These are phyloP conservation scores for Teunomyces barrocoloradensis DNA, from an alignment of 805 yeast genomes.

Conservation along the genomic window DNA sequence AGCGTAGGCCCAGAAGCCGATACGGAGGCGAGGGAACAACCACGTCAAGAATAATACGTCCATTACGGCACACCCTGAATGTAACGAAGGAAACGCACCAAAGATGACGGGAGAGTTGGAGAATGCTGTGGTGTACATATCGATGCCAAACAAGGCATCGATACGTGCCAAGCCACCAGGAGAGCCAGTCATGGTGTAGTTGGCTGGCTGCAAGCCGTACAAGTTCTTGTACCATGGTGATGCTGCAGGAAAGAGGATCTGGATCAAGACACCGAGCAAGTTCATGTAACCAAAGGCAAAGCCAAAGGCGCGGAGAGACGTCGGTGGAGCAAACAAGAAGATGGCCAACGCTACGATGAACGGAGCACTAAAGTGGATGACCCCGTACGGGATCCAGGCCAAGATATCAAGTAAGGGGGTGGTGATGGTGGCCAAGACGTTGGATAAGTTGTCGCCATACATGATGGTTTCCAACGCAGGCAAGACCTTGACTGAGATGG, in stretches of 20 bases:
- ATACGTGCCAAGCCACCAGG: slow-evolving; percentile 95
- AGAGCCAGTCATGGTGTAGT: slow-evolving; percentile 87
- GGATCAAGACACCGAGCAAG: slow-evolving; percentile 77
- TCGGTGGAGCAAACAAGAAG: slow-evolving; percentile 91
- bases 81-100: slow-evolving; percentile 86
- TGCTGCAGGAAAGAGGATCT: slow-evolving; percentile 86
- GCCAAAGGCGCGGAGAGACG: slow-evolving; percentile 75
- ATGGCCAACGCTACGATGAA: slow-evolving; percentile 76
- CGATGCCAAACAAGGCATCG: slow-evolving; percentile 73
- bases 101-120: slow-evolving; percentile 87
- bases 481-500: slow-evolving; percentile 81
- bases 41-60: slow-evolving; percentile 84
- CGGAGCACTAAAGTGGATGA: slow-evolving; percentile 87
- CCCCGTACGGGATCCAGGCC: slow-evolving; percentile 95
- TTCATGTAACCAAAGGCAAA: slow-evolving; percentile 96
- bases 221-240: slow-evolving; percentile 95
- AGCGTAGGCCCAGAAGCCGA: slow-evolving; percentile 74
- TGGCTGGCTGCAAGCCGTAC: slow-evolving; percentile 86
- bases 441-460: slow-evolving; percentile 87
- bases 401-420: slow-evolving; percentile 67
- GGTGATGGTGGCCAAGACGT: slow-evolving; percentile 73
- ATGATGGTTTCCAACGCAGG: slow-evolving; percentile 91
- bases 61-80: slow-evolving; percentile 92
- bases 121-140: slow-evolving; percentile 80
- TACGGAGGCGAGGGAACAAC: slow-evolving; percentile 69